Evolutionary conservation across 352 stramenopile genomes (phyloP).

Genomic region (Phytophthora palmivora): DNA sequence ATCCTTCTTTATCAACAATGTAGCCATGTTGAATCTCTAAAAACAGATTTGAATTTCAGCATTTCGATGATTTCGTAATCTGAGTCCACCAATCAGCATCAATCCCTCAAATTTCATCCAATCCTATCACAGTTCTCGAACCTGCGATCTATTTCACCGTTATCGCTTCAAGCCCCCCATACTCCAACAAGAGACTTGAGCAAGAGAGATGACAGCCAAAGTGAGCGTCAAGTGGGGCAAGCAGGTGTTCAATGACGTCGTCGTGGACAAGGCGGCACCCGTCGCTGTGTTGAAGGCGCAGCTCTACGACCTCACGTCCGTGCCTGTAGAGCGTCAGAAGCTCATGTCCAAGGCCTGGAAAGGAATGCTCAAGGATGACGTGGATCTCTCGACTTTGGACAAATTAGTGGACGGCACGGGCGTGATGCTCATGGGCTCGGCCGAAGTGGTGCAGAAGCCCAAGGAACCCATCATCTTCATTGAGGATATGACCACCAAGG

Average conservation of each 20-base stretch:
- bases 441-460: slow-evolving; percentile 90
- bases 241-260: slow-evolving; percentile 75
- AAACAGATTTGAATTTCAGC: slow-evolving; percentile 1
- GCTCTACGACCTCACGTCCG: slow-evolving; percentile 82
- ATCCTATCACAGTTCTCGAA: slow-evolving; percentile 18
- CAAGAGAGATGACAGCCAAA: slow-evolving; percentile 50
- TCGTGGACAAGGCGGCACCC: slow-evolving; percentile 68
- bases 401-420: slow-evolving; percentile 67
- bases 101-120: slow-evolving; percentile 10
- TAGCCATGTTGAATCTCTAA: slow-evolving; percentile 16
- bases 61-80: slow-evolving; percentile 16
- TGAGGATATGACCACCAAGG: slow-evolving; percentile 85
- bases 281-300: slow-evolving; percentile 84
- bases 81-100: slow-evolving; percentile 3
- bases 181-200: slow-evolving; percentile 2
- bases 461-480: slow-evolving; percentile 85
- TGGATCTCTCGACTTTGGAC: slow-evolving; percentile 57
- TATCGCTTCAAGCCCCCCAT: slow-evolving; percentile 15
- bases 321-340: slow-evolving; percentile 89
- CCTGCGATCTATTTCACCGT: slow-evolving; percentile 27
- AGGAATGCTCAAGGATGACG: slow-evolving; percentile 90
- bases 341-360: slow-evolving; percentile 92
- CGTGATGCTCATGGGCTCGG: slow-evolving; percentile 95
- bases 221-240: slow-evolving; percentile 91
- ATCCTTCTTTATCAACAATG: too few species aligned